A percentile compares a stretch with the other conserved stretches of the same genome.
These are phyloP conservation scores for Artemisia argyi DNA, from an alignment of 129 eudicot genomes.

Conservation along the genomic window DNA sequence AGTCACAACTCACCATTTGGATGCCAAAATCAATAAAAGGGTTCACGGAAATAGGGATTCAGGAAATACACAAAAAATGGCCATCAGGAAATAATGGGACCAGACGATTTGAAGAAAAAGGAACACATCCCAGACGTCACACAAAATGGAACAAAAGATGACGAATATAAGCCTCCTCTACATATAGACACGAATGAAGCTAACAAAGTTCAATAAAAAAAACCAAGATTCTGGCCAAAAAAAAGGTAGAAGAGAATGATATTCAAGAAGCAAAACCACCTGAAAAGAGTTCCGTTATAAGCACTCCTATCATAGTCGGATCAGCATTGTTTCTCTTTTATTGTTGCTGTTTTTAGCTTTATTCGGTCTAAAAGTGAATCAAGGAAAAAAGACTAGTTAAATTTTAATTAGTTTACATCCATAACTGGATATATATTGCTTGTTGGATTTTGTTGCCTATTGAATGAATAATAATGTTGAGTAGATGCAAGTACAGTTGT, in stretches of 20 bases:
- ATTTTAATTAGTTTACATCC: neutral
- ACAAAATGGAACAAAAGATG: neutral
- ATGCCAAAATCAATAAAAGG: no score
- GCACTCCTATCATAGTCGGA: slow-evolving; percentile 63
- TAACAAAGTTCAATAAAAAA: neutral
- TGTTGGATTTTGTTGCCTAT: no score
- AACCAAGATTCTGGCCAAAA: neutral
- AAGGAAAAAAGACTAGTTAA: slow-evolving; percentile 29
- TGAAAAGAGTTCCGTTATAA: slow-evolving; percentile 27
- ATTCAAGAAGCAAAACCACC: slow-evolving; percentile 15
- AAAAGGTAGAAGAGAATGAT: neutral
- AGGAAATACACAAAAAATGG: neutral
- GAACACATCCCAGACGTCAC: neutral
- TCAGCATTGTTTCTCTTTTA: slow-evolving; percentile 60
- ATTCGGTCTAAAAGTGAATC: slow-evolving; percentile 45
- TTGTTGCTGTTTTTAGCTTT: slow-evolving; percentile 48
- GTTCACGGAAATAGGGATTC: neutral
- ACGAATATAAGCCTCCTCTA: neutral
- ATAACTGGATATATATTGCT: no score
- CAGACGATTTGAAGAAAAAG: neutral
- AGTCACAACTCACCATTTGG: no score
- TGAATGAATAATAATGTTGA: no score
- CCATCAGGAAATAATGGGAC: slow-evolving; percentile 10
- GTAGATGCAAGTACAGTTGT: no score
- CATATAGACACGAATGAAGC: no score